Evolutionary conservation across 192 early-diverging fungal genomes (phyloP).

Genomic region (Umbelopsis vinacea): DNA sequence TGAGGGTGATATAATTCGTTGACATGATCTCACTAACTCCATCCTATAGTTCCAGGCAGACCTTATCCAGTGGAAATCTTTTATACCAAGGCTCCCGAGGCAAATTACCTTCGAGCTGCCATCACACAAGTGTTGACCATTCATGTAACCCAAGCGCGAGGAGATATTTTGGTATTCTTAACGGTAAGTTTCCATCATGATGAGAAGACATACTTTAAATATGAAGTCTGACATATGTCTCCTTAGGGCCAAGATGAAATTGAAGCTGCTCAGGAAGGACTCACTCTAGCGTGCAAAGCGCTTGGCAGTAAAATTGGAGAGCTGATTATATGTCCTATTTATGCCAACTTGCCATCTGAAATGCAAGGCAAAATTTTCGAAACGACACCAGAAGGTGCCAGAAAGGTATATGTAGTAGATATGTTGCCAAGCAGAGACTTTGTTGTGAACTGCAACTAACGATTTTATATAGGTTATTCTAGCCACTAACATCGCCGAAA

Average conservation of each 20-base stretch:
- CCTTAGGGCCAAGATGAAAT: slow-evolving; percentile 94
- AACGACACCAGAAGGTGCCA: slow-evolving; percentile 88
- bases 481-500: slow-evolving; percentile 99
- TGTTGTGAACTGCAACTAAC: background rate
- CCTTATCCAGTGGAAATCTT: slow-evolving; percentile 93
- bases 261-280: slow-evolving; percentile 84
- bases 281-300: slow-evolving; percentile 74
- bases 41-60: slow-evolving; percentile 76
- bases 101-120: slow-evolving; percentile 93
- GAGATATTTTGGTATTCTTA: slow-evolving; percentile 95
- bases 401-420: slow-evolving; percentile 62
- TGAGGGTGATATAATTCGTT: background rate
- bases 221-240: background rate
- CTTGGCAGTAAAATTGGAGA: slow-evolving; percentile 89
- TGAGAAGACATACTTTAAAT: background rate
- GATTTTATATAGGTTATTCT: slow-evolving; percentile 65
- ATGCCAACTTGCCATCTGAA: slow-evolving; percentile 94
- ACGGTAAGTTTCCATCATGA: slow-evolving; percentile 54
- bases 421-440: background rate
- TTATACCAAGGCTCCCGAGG: slow-evolving; percentile 96
- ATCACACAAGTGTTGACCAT: slow-evolving; percentile 93
- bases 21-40: background rate
- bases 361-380: slow-evolving; percentile 98
- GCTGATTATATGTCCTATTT: slow-evolving; percentile 94
- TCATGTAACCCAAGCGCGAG: slow-evolving; percentile 84